These are phyloP conservation scores for Teratosphaeria gauchensis DNA, from an alignment of 2,329 filamentous ascomycete species.

Conservation along the genomic window DNA sequence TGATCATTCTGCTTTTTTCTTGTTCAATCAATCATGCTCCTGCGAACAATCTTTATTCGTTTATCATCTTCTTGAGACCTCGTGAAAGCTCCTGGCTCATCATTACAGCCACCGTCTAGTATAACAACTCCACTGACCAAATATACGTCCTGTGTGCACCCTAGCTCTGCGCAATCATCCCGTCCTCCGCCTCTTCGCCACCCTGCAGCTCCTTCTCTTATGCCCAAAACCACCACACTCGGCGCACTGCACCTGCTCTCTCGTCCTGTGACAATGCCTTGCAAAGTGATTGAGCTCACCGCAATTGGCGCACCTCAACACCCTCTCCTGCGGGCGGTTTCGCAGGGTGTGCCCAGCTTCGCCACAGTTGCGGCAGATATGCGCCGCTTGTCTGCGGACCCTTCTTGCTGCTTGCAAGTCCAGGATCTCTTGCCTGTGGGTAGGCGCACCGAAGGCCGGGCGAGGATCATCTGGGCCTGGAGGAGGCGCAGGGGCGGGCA, in stretches of 20 bases:
- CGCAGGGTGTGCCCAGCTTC: not conserved
- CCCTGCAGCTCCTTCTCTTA: not conserved
- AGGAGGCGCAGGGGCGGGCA: not conserved
- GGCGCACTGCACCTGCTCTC: not conserved
- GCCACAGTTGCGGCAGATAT: not conserved
- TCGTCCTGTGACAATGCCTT: not conserved
- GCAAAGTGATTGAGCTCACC: not conserved
- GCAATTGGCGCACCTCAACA: not conserved
- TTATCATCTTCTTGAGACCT: too few relatives aligned
- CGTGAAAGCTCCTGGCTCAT: too few relatives aligned
- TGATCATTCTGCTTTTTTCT: too few relatives aligned
- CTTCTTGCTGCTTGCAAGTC: too few relatives aligned
- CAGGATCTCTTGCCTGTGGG: too few relatives aligned
- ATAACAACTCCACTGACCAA: not conserved
- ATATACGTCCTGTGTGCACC: not conserved
- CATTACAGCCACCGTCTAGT: too few relatives aligned
- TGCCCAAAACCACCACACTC: not conserved
- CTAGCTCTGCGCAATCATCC: not conserved
- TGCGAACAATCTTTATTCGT: too few relatives aligned
- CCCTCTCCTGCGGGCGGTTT: not conserved
- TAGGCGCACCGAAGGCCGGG: not conserved
- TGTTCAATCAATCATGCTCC: too few relatives aligned
- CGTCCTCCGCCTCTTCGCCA: not conserved
- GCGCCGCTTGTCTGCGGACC: not conserved
- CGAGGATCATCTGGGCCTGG: not conserved